phyloP scores from a whole-genome alignment of 345 rosid genomes.

The Erodium maritimum region DNA sequence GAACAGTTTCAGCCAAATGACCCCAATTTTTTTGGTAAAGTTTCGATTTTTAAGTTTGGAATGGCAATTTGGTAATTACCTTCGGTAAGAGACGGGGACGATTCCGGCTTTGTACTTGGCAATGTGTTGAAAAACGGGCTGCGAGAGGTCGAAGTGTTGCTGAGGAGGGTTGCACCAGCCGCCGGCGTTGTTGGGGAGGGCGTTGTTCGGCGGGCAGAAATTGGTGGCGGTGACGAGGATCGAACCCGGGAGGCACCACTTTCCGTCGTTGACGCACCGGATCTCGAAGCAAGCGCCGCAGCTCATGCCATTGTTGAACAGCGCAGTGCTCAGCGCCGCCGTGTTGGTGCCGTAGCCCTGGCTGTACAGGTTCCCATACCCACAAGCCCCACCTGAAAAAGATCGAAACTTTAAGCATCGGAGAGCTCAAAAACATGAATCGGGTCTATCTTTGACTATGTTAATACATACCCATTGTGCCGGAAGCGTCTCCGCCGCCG shows the following conservation, averaged over 20 bases:
- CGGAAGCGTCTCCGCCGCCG: background rate
- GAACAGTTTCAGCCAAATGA: no score
- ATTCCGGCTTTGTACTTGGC: constrained; percentile 70
- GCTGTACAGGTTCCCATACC: constrained; percentile 64
- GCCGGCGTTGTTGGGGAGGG: constrained; percentile 49
- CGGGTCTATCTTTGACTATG: no score
- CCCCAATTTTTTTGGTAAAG: no score
- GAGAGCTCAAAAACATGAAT: no score
- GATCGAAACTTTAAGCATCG: no score
- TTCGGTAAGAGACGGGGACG: constrained; percentile 35
- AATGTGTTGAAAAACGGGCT: constrained; percentile 68
- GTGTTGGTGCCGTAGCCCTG: constrained; percentile 70
- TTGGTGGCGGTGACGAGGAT: constrained; percentile 55
- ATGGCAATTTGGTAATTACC: background rate
- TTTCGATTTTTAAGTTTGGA: no score
- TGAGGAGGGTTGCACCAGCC: constrained; percentile 84
- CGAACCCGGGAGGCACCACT: constrained; percentile 56
- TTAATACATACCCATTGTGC: background rate
- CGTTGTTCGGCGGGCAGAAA: constrained; percentile 50
- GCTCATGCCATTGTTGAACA: constrained; percentile 56
- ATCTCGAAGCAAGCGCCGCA: constrained; percentile 71
- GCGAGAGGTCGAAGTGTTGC: constrained; percentile 59
- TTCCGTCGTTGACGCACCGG: constrained; percentile 41
- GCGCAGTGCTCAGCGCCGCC: constrained; percentile 62
- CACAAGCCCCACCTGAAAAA: constrained; percentile 58